Percentiles rank a stretch among this genome's conserved stretches.
Conservation (phyloP, 192 early-diverging fungal genomes). For the Dissophora ornata region DNA sequence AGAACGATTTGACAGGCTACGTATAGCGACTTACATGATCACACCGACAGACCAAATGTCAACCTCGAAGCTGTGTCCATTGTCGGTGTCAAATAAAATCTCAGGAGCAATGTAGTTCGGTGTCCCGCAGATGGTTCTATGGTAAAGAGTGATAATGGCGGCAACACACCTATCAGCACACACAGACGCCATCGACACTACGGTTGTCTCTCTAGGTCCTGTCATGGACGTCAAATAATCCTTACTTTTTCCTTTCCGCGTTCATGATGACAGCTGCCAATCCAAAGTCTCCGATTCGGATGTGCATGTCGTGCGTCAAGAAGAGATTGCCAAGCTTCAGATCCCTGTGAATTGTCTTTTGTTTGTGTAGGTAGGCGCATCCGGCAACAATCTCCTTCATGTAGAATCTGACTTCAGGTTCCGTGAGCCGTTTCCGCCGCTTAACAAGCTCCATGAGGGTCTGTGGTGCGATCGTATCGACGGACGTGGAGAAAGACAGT, state of each 20-base stretch:
- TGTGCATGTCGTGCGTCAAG: slow-evolving; percentile 79
- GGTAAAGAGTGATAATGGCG: no score
- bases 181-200: background rate
- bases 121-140: slow-evolving; percentile 93
- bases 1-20: no score
- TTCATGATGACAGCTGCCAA: slow-evolving; percentile 86
- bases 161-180: background rate
- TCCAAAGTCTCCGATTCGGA: slow-evolving; percentile 97
- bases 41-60: slow-evolving; percentile 96
- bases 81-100: slow-evolving; percentile 79
- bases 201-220: no score
- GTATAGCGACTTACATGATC: slow-evolving; percentile 71
- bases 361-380: slow-evolving; percentile 83
- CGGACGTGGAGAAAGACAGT: no score
- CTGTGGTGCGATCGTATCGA: slow-evolving; percentile 48
- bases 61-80: slow-evolving; percentile 92
- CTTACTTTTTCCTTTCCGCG: slow-evolving; percentile 90
- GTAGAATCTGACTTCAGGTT: slow-evolving; percentile 90
- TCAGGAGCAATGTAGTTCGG: slow-evolving; percentile 99
- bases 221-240: no score
- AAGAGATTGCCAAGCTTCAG: slow-evolving; percentile 97
- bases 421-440: slow-evolving; percentile 79
- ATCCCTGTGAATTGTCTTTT: slow-evolving; percentile 90
- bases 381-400: slow-evolving; percentile 85
- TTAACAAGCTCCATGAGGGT: slow-evolving; percentile 89